Conservation (phyloP, 1,284 basidiomycete genomes). For the Ganoderma boninense region DNA sequence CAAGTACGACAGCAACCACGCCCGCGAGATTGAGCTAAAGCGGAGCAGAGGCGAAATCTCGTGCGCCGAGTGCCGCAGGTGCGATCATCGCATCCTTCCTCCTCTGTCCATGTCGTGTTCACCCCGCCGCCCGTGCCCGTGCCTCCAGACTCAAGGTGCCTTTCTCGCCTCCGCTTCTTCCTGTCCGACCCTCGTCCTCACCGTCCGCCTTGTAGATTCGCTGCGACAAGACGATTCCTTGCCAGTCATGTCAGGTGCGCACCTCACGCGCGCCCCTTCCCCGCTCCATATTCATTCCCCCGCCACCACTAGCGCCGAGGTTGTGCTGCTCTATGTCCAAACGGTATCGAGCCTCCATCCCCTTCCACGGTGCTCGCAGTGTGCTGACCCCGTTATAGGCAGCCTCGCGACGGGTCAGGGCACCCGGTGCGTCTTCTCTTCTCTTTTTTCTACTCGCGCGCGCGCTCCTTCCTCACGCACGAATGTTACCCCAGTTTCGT, state of each 20-base stretch:
- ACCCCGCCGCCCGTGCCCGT: conserved; percentile 15
- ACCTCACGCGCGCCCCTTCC: background rate
- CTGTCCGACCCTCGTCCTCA: conserved; percentile 20
- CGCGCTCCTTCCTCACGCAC: conserved; percentile 1
- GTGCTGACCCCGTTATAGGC: conserved; percentile 30
- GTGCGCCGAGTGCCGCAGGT: conserved; percentile 80
- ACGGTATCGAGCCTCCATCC: conserved; percentile 52
- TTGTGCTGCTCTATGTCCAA: conserved; percentile 75
- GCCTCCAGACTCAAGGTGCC: conserved; percentile 38
- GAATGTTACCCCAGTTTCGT: conserved; percentile 60
- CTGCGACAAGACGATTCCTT: conserved; percentile 81
- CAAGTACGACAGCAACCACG: conserved; percentile 42
- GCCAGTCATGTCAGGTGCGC: conserved; percentile 69
- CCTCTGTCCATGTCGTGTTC: conserved; percentile 22
- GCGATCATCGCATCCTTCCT: conserved; percentile 42
- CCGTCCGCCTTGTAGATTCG: conserved; percentile 55
- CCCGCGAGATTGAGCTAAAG: conserved; percentile 64
- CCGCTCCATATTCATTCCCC: conserved; percentile 11
- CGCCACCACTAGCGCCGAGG: conserved; percentile 56
- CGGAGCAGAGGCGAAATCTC: conserved; percentile 74
- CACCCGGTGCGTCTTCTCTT: conserved; percentile 60
- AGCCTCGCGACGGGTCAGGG: conserved; percentile 63
- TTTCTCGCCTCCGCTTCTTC: conserved; percentile 5
- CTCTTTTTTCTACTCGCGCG: background rate
- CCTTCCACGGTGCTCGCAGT: background rate